phyloP scores from a whole-genome alignment of 164 flowering plant genomes.

The Berberis vulgaris region DNA sequence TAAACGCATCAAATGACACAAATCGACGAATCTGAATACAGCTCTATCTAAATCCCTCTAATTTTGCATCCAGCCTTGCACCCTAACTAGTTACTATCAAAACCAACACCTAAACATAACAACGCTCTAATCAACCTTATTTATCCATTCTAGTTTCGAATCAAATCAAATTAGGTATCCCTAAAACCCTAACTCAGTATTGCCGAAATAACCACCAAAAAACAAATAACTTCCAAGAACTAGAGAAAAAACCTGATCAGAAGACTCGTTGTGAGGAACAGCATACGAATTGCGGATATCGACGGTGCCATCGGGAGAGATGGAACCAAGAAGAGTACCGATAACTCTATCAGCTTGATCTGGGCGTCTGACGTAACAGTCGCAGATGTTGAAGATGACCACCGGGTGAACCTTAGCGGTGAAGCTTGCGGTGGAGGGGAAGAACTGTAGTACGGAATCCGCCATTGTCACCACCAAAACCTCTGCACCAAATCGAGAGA shows the following conservation, averaged over 20 bases:
- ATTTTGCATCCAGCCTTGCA: too few relatives aligned
- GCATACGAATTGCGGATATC: slow-evolving; percentile 88
- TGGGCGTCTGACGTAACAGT: slow-evolving; percentile 80
- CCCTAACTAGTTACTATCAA: too few relatives aligned
- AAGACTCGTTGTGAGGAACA: slow-evolving; percentile 86
- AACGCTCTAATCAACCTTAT: too few relatives aligned
- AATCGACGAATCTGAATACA: too few relatives aligned
- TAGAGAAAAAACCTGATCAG: slow-evolving; percentile 52
- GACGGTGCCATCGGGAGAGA: slow-evolving; percentile 85
- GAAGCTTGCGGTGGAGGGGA: slow-evolving; percentile 32
- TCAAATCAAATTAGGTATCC: too few relatives aligned
- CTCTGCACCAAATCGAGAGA: not conserved
- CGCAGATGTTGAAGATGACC: slow-evolving; percentile 91
- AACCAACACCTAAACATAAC: too few relatives aligned
- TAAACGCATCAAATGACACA: too few relatives aligned
- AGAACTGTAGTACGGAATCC: slow-evolving; percentile 61
- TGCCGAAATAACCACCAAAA: too few relatives aligned
- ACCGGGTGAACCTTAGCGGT: slow-evolving; percentile 83
- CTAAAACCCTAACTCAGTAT: too few relatives aligned
- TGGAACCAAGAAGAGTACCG: slow-evolving; percentile 92
- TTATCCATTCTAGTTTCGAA: too few relatives aligned
- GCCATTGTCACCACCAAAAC: slow-evolving; percentile 30
- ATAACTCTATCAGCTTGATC: slow-evolving; percentile 90
- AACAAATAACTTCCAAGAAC: too few relatives aligned
- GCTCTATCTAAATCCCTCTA: too few relatives aligned